A percentile compares a stretch with the other conserved stretches of the same genome.
These are phyloP conservation scores for Excoecaria agallocha DNA, from an alignment of 345 rosid species.

Conservation along the genomic window DNA sequence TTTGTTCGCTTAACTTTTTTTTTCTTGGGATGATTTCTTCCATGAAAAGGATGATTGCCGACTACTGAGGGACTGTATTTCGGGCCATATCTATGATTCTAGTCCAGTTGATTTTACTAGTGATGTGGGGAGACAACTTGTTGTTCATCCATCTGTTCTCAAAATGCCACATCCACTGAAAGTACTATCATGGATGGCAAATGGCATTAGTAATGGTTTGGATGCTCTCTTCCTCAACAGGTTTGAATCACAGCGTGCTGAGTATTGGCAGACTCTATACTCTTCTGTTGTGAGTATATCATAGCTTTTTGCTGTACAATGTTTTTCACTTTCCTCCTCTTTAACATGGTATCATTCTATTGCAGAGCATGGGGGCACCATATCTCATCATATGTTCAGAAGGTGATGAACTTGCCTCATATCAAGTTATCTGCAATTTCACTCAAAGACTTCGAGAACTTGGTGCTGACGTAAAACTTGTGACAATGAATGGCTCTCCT, in stretches of 20 bases:
- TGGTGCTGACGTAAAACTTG: constrained; percentile 75
- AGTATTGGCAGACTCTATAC: constrained; percentile 91
- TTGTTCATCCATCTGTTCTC: constrained; percentile 73
- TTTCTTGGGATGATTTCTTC: constrained; percentile 3
- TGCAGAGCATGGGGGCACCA: constrained; percentile 70
- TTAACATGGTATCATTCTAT: constrained; percentile 15
- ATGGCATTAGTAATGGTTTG: constrained; percentile 65
- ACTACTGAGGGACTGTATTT: constrained; percentile 64
- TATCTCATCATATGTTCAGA: constrained; percentile 83
- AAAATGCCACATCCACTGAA: constrained; percentile 69
- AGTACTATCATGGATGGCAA: constrained; percentile 67
- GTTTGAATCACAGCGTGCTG: constrained; percentile 88
- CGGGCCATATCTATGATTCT: constrained; percentile 81
- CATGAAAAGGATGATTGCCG: constrained; percentile 61
- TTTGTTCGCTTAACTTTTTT: background rate
- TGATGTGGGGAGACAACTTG: constrained; percentile 67
- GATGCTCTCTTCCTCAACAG: constrained; percentile 79
- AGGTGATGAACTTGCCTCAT: constrained; percentile 80
- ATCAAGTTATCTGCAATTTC: constrained; percentile 64
- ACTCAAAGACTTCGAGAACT: constrained; percentile 63
- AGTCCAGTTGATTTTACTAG: constrained; percentile 87
- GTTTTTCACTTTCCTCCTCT: background rate
- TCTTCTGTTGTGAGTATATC: constrained; percentile 70
- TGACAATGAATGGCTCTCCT: constrained; percentile 76
- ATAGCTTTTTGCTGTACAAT: background rate